A percentile compares a stretch with the other conserved stretches of the same genome.
phyloP scores from a whole-genome alignment of 768 basidiomycete genomes.

The Lentinula guzmanii region DNA sequence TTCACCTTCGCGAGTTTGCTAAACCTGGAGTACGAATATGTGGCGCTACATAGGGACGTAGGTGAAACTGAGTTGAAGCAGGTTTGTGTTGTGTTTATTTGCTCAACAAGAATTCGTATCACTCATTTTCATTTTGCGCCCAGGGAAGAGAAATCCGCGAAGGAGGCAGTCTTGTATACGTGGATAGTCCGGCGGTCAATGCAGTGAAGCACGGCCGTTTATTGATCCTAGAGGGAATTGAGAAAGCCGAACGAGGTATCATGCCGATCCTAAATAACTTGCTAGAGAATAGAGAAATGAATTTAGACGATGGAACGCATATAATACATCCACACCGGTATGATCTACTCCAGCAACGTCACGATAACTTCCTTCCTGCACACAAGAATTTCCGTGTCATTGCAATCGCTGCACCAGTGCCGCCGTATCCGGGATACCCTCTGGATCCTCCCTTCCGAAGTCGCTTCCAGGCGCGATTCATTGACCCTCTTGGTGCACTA shows the following conservation, averaged over 20 bases:
- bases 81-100: constrained; percentile 15
- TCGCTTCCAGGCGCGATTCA: constrained; percentile 63
- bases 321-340: constrained; percentile 61
- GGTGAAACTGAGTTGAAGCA: constrained; percentile 71
- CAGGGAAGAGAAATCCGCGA: constrained; percentile 56
- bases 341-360: constrained; percentile 38
- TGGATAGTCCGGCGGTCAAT: constrained; percentile 61
- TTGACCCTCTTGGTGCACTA: constrained; percentile 52
- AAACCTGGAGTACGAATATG: constrained; percentile 65
- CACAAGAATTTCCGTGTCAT: constrained; percentile 65
- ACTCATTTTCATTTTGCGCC: too few relatives aligned
- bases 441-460: constrained; percentile 65
- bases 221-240: constrained; percentile 63
- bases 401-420: constrained; percentile 64
- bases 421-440: constrained; percentile 61
- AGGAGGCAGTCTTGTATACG: constrained; percentile 60
- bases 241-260: constrained; percentile 68
- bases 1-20: constrained; percentile 35
- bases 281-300: constrained; percentile 70
- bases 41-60: constrained; percentile 60
- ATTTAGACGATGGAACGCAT: constrained; percentile 65
- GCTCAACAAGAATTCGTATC: constrained; percentile 1
- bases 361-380: constrained; percentile 53
- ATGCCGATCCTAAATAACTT: constrained; percentile 55
- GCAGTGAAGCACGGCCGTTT: constrained; percentile 62